phyloP scores from a whole-genome alignment of 805 yeast genomes.

The Dipodascus geniculatus region DNA sequence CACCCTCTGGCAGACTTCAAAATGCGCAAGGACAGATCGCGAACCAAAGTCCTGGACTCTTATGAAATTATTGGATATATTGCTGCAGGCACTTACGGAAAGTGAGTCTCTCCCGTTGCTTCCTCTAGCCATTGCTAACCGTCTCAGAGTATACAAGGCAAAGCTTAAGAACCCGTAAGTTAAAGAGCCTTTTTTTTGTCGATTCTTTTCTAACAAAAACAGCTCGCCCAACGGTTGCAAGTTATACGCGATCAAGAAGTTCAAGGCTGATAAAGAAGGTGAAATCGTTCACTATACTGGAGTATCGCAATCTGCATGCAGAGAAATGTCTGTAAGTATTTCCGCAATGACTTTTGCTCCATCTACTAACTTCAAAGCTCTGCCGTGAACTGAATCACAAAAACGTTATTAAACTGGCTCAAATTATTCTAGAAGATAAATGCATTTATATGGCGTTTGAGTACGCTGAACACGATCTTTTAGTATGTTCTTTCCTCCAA shows the following conservation, averaged over 20 bases:
- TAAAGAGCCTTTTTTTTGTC: constrained; percentile 2
- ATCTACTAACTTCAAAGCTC: too few relatives aligned
- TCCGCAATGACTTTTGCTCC: constrained; percentile 1
- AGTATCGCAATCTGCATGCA: constrained; percentile 86
- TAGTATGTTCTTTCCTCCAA: constrained; percentile 22
- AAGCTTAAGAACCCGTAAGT: constrained; percentile 30
- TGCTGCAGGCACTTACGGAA: constrained; percentile 96
- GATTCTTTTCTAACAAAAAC: not conserved
- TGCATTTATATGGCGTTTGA: constrained; percentile 92
- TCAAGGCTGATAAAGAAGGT: constrained; percentile 87
- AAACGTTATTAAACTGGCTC: constrained; percentile 70
- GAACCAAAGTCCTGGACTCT: constrained; percentile 68
- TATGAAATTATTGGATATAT: constrained; percentile 89
- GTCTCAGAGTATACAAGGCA: constrained; percentile 71
- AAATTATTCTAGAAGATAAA: constrained; percentile 77
- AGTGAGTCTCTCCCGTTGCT: constrained; percentile 9
- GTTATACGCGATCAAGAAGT: constrained; percentile 83
- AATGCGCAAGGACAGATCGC: constrained; percentile 47
- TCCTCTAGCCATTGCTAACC: not conserved
- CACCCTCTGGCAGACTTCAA: constrained; percentile 37
- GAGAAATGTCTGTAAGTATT: constrained; percentile 64
- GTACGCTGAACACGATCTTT: constrained; percentile 88
- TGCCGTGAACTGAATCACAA: constrained; percentile 77
- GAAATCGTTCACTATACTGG: constrained; percentile 87
- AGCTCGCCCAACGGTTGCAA: constrained; percentile 14